phyloP scores from a whole-genome alignment of 2,329 filamentous ascomycete genomes.

The Aspergillus vadensis region DNA sequence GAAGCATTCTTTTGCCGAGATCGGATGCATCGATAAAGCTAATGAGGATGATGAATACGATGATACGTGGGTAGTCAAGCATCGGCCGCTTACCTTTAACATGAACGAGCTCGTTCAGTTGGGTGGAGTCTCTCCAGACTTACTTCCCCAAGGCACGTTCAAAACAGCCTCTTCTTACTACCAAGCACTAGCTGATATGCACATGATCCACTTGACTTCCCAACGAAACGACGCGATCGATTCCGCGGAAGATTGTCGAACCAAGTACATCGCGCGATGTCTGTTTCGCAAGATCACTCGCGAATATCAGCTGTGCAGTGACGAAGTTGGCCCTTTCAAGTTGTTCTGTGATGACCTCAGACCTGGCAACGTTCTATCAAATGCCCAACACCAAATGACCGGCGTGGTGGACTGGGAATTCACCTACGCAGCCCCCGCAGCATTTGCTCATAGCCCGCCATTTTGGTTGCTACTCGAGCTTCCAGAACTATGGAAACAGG shows the following conservation, averaged over 20 bases:
- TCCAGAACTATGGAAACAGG: neutral
- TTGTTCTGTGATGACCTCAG: slow-evolving; percentile 30
- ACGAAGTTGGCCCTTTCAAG: slow-evolving; percentile 20
- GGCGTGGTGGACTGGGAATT: slow-evolving; percentile 35
- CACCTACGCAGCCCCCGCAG: slow-evolving; percentile 22
- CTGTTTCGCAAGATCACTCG: slow-evolving; percentile 3
- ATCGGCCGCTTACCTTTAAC: slow-evolving; percentile 43
- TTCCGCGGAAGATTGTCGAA: neutral
- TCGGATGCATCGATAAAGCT: slow-evolving; percentile 40
- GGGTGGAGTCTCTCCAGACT: slow-evolving; percentile 31
- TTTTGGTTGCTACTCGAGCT: slow-evolving; percentile 8
- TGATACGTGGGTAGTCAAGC: slow-evolving; percentile 34
- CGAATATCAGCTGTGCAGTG: neutral
- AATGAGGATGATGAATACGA: slow-evolving; percentile 11
- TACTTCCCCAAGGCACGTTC: slow-evolving; percentile 28
- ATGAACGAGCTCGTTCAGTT: slow-evolving; percentile 44
- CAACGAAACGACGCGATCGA: slow-evolving; percentile 3
- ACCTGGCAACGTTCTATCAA: slow-evolving; percentile 28
- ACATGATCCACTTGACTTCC: neutral
- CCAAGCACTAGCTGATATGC: slow-evolving; percentile 2
- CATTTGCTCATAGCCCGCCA: slow-evolving; percentile 19
- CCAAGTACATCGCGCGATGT: slow-evolving; percentile 4
- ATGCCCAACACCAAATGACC: slow-evolving; percentile 20
- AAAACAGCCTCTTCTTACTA: neutral
- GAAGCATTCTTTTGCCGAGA: slow-evolving; percentile 31